Evolutionary conservation across 257 asterid species (phyloP), one percentile per base, ranked within the genome.

Genomic region (Solanum bulbocastanum): DNA sequence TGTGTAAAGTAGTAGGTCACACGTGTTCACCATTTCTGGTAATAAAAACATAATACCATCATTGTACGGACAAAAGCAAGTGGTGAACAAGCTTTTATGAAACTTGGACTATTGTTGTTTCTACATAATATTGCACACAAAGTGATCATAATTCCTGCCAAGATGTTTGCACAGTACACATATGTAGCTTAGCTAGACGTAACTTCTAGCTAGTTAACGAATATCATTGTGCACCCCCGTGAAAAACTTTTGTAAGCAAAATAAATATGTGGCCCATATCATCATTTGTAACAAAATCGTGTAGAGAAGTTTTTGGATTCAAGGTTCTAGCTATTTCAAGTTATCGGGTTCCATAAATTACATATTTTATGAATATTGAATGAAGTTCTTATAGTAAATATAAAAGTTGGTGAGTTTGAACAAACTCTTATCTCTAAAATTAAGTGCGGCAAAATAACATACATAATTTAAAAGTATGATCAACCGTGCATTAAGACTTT

Each of bases 1-100:
- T 60, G 23, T 84, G 87, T 23, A 62, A 37, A 39, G 18, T 27
- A 8, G 18, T 68, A 84, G 75, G 58, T 8, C 60, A 84, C 52
- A 68, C 76, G 75, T 35, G 78, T 39, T 84, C 44, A 14, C 60
- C 27, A 22, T 36, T 56, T 62, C 27, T 25, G 27, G 40, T 79
- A 42, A 27, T 46, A 27, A 81, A 81, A 81, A 81, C 68, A 30
- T 69, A 84, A 15, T 39, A 83, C 62, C 89, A 92, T 93, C 76
- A 93, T 92, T 91, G 91, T 89, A 92, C 91, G 88, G 74, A 42
- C 84, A 73, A 78, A 73, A 89, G 71, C 83, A 15, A 81, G 68
- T 81, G 68, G 30, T 81, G 60, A 86, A 89, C 71, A 93, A 90
- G 90, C 95, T 90, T 90, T 87, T 86, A 2, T 46, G 9, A 33